Conservation (phyloP, 2,329 filamentous ascomycete genomes). For the Xylariaceae sp. region DNA sequence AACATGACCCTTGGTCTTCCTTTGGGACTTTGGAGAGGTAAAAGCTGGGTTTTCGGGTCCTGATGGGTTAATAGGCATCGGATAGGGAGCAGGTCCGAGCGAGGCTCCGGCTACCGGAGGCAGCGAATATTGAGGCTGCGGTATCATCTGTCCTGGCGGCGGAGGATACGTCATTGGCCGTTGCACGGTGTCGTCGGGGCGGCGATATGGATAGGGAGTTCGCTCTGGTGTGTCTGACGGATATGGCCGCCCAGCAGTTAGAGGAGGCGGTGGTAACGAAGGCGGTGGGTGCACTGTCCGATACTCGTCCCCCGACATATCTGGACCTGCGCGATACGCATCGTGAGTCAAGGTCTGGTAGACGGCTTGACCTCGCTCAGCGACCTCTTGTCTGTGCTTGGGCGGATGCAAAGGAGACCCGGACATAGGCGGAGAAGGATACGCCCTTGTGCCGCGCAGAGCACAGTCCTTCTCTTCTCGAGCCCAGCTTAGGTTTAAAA, state of each 20-base stretch:
- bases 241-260: slow-evolving; percentile 34
- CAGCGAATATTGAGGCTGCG: slow-evolving; percentile 35
- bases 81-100: slow-evolving; percentile 26
- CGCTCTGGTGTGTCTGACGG: slow-evolving; percentile 37
- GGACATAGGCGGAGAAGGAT: slow-evolving; percentile 71
- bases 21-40: slow-evolving; percentile 55
- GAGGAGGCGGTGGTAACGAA: slow-evolving; percentile 20
- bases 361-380: slow-evolving; percentile 48
- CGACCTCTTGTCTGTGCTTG: slow-evolving; percentile 53
- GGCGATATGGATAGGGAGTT: slow-evolving; percentile 37
- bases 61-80: slow-evolving; percentile 32
- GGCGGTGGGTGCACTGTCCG: slow-evolving; percentile 33
- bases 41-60: slow-evolving; percentile 43
- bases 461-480: slow-evolving; percentile 50
- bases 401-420: slow-evolving; percentile 58
- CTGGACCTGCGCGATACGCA: slow-evolving; percentile 42
- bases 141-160: slow-evolving; percentile 31
- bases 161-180: slow-evolving; percentile 33
- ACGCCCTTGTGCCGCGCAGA: slow-evolving; percentile 57
- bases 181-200: slow-evolving; percentile 35
- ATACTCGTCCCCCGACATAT: slow-evolving; percentile 35
- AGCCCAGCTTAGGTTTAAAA: slow-evolving; percentile 52
- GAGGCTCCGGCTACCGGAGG: slow-evolving; percentile 33
- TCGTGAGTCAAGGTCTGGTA: slow-evolving; percentile 45
- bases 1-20: slow-evolving; percentile 74